Base-by-base conservation (phyloP, 1,284 basidiomycete genomes). In the Termitomyces sp. region DNA sequence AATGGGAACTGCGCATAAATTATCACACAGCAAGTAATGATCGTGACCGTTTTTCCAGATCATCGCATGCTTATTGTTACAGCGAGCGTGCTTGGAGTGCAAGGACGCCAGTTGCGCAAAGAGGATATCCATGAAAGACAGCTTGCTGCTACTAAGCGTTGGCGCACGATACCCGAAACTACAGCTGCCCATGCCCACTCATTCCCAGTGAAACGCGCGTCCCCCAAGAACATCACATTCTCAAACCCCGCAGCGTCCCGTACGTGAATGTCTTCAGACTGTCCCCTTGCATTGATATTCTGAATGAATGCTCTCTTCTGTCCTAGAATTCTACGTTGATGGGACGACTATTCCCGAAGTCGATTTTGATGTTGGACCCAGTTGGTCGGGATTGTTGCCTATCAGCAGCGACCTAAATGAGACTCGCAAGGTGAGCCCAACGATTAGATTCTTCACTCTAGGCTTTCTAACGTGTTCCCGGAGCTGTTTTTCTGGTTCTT, bases 401-500 rank as follows among this genome's bases (percentile, higher is more conserved):
- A 88, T 90, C 50, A 87, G 84, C 59, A 66, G 67, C 19, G 68
- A 74, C 19, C 46, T 74, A 3, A 74, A 84, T 41, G 87, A 88
- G 66, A 84, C 81, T 4, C 76, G 85, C 34, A 75, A 91, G 75
- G 84, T 84, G 55, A 24, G 38, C 55, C 5, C 11, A 38, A 10
- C 14, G 14, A 43, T 18, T 1, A 8, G 18, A 11, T 7, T 1
- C n/a, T 9, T 26, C 28, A n/a, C 14, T 24, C 21, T 3, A 39
- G 6, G 3, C 5, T 18, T 13, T 19, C 41, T 21, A 38, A 33
- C 49, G 7, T 47, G 41, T 40, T 18, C 31, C 18, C 18, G 34
- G 50, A 91, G 83, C 74, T 91, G 8, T 92, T 87, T 75, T 92
- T 93, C 70, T 92, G 89, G 91, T 86, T 90, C 69, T 91, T 90